phyloP scores from a whole-genome alignment of 225 moss, liverwort and hornwort species.

The Sphagnum contortum region DNA sequence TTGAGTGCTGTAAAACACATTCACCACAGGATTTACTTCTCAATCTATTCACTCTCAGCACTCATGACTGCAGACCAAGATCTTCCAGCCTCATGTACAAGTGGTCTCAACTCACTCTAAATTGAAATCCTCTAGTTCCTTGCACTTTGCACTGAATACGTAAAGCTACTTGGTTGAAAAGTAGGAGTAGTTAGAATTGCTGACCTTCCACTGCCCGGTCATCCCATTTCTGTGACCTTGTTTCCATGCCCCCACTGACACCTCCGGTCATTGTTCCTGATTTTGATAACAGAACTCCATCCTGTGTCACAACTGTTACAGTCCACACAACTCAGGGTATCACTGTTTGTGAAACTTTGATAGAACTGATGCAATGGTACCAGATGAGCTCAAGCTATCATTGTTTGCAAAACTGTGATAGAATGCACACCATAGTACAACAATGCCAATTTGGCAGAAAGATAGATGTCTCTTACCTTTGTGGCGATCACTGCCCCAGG shows the following conservation, averaged over 20 bases:
- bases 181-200: not conserved
- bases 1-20: conserved; percentile 55
- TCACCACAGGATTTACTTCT: not conserved
- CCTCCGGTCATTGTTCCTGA: conserved; percentile 95
- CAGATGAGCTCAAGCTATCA: too few relatives aligned
- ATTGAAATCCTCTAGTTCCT: too few relatives aligned
- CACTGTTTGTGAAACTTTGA: not conserved
- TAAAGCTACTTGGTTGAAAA: too few relatives aligned
- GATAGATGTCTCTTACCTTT: conserved; percentile 39
- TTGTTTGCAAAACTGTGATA: too few relatives aligned
- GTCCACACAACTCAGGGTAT: not conserved
- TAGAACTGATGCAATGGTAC: too few relatives aligned
- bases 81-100: too few relatives aligned
- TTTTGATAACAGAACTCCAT: conserved; percentile 74
- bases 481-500: conserved; percentile 83
- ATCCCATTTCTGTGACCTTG: conserved; percentile 96
- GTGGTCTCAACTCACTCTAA: too few relatives aligned
- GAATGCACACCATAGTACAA: too few relatives aligned
- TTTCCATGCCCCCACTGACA: conserved; percentile 80
- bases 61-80: too few relatives aligned
- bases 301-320: conserved; percentile 65
- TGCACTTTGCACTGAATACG: too few relatives aligned
- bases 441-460: too few relatives aligned
- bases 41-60: too few relatives aligned
- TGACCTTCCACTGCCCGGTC: conserved; percentile 83